Evolutionary conservation across 306 rosid species (phyloP).

Genomic region (Dalbergia cultrata): DNA sequence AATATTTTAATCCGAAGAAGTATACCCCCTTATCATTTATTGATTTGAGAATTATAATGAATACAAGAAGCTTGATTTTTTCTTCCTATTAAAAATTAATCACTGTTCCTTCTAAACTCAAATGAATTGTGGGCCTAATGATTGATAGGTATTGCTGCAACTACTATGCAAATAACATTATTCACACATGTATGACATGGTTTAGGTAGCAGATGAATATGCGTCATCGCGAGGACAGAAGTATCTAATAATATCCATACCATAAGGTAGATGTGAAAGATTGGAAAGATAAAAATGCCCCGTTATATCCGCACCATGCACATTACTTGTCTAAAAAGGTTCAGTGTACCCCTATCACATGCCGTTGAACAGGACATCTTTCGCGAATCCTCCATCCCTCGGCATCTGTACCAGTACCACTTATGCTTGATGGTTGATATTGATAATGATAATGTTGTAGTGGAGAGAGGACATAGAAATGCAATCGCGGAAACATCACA

Average conservation of each 20-base stretch:
- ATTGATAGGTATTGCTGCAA: no score
- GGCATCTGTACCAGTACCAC: slow-evolving; percentile 43
- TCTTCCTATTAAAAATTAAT: no score
- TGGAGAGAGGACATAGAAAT: slow-evolving; percentile 52
- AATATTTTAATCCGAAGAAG: no score
- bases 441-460: slow-evolving; percentile 46
- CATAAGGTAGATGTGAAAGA: slow-evolving; percentile 41
- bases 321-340: slow-evolving; percentile 50
- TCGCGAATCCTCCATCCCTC: slow-evolving; percentile 39
- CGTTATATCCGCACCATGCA: slow-evolving; percentile 61
- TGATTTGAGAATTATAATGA: no score
- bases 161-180: neutral
- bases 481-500: slow-evolving; percentile 54
- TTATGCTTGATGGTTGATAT: slow-evolving; percentile 34
- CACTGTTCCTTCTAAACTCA: no score
- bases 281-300: slow-evolving; percentile 43
- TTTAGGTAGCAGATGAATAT: neutral
- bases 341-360: slow-evolving; percentile 44
- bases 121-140: no score
- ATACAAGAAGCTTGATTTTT: no score
- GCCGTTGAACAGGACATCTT: slow-evolving; percentile 43
- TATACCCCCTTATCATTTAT: no score
- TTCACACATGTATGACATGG: neutral
- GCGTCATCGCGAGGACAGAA: slow-evolving; percentile 18
- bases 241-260: neutral